Percentiles rank a stretch among this genome's conserved stretches.
Evolutionary conservation across 1,284 basidiomycete species (phyloP).

Genomic region (Psilocybe mexicana): DNA sequence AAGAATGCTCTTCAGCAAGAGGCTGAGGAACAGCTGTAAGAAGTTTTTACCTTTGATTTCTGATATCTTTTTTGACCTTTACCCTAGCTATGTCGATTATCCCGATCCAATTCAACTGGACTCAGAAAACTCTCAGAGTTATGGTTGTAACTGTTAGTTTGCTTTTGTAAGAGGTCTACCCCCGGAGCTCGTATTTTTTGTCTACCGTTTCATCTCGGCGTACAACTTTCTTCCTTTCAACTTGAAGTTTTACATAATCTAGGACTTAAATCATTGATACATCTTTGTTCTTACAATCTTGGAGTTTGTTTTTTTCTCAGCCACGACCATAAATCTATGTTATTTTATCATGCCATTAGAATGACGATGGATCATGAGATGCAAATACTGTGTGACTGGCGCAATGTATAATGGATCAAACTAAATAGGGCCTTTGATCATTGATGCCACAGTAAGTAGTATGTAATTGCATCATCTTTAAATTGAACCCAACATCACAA

Average conservation of each 20-base stretch:
- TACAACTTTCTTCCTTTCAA: constrained; percentile 15
- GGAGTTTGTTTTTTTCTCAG: constrained; percentile 9
- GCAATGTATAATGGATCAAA: too few species aligned
- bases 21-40: constrained; percentile 92
- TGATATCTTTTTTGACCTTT: constrained; percentile 14
- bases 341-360: not conserved
- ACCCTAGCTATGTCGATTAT: constrained; percentile 90
- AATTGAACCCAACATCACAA: too few species aligned
- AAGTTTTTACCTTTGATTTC: constrained; percentile 25
- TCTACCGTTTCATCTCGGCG: constrained; percentile 10
- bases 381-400: too few species aligned
- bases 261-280: constrained; percentile 20
- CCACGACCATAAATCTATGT: constrained; percentile 10
- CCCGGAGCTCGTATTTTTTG: constrained; percentile 5
- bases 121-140: constrained; percentile 88
- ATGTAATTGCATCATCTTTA: too few species aligned
- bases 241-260: constrained; percentile 17
- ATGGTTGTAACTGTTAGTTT: constrained; percentile 87
- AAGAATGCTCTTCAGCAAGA: constrained; percentile 98
- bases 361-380: not conserved
- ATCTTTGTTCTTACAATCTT: constrained; percentile 16
- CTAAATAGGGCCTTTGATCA: too few species aligned
- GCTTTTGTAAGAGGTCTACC: not conserved
- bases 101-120: constrained; percentile 99
- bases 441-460: too few species aligned